phyloP scores from a whole-genome alignment of 2,329 filamentous ascomycete species.

The Pseudopyricularia javanii region DNA sequence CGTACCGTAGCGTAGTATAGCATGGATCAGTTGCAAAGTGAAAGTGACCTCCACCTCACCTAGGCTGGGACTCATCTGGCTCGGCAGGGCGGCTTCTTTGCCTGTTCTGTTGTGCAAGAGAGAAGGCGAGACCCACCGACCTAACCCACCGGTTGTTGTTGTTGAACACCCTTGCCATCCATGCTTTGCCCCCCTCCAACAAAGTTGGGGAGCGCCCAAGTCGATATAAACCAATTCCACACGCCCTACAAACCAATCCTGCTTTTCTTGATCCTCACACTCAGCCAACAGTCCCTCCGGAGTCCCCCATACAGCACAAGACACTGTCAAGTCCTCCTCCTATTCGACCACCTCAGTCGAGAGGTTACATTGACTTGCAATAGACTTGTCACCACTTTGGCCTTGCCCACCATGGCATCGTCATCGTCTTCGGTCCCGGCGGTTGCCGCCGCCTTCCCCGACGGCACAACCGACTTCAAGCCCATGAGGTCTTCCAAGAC shows the following conservation, averaged over 20 bases:
- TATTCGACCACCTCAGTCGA: background rate
- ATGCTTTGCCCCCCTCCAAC: background rate
- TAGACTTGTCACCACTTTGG: background rate
- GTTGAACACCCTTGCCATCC: background rate
- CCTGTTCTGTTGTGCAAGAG: constrained; percentile 1
- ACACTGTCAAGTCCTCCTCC: too few relatives aligned
- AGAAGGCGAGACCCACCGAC: background rate
- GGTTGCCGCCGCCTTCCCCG: constrained; percentile 28
- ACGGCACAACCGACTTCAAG: constrained; percentile 44
- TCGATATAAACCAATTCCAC: background rate
- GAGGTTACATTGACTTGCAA: background rate
- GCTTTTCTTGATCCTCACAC: background rate
- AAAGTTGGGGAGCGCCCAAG: background rate
- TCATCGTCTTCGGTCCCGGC: constrained; percentile 26
- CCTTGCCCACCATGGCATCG: constrained; percentile 15
- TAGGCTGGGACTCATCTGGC: too few relatives aligned
- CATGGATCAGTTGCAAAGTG: too few relatives aligned
- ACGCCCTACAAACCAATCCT: background rate
- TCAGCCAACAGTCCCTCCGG: background rate
- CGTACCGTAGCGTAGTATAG: too few relatives aligned
- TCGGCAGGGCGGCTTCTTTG: background rate
- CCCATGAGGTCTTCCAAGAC: constrained; percentile 31
- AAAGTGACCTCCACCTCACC: too few relatives aligned
- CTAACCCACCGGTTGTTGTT: background rate
- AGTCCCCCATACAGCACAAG: too few relatives aligned